Evolutionary conservation across 306 rosid species (phyloP), one percentile per base, ranked within the genome.

Genomic region (Cucumis melo): DNA sequence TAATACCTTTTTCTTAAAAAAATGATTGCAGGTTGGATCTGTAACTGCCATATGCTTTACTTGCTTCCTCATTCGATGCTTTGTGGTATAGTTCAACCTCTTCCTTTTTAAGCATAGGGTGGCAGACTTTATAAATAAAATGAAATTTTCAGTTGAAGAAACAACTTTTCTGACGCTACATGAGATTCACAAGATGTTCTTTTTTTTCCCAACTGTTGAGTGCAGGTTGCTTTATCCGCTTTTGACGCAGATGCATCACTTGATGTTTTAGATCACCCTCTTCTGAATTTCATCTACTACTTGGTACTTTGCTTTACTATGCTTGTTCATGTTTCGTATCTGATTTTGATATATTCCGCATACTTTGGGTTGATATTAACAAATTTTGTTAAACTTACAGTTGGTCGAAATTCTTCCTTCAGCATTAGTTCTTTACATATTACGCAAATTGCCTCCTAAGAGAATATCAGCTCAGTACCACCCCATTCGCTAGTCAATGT

Each of bases 1-100:
- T 38, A 59, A 41, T 59, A 38, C 14, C 29, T 1, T 23, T 50
- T 80, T 39, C 46, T 62, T 75, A 66, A 50, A 51, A 9, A 64
- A 64, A 64, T 64, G 20, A 48, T 86, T 90, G 82, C 95, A 94
- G 98, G 99, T 94, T 50, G 99, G 99, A 81, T 92, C 91, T 53
- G 96, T 94, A 42, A 90, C 99, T 36, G 97, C 96, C 82, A 90
- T 94, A 83, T 92, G 99, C 83, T 94, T 88, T 89, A 89, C 93
- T 80, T 94, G 99, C 86, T 94, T 94, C 86, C 88, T 94, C 67
- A 78, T 94, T 62, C 85, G 99, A 92, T 94, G 96, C 62, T 77
- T 92, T 82, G 93, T 94, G 96, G 97, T 94, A 87, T 87, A 76
- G 11, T 75, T 78, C 83, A 81, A 24, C 56, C 76, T 80, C 74